A percentile compares a stretch with the other conserved stretches of the same genome.
Conservation (phyloP, 2,329 filamentous ascomycete genomes). For the Aspergillus udagawae region DNA sequence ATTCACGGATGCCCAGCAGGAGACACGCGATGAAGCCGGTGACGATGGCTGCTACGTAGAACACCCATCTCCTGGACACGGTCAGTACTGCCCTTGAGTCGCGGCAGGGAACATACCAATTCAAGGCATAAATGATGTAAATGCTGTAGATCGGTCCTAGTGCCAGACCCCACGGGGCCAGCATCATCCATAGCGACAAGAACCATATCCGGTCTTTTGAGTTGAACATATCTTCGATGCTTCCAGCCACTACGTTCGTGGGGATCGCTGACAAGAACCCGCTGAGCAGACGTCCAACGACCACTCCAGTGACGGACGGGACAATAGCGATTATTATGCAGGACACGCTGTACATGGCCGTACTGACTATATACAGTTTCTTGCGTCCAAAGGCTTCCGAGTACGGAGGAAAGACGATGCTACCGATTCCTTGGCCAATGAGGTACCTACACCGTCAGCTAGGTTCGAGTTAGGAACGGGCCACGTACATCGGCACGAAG, state of each 20-base stretch:
- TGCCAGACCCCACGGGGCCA: constrained; percentile 39
- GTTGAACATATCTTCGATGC: constrained; percentile 49
- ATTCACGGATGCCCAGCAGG: constrained; percentile 39
- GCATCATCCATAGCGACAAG: constrained; percentile 41
- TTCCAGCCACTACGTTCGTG: constrained; percentile 43
- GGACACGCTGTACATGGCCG: constrained; percentile 17
- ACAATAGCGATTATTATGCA: constrained; percentile 34
- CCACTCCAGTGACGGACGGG: constrained; percentile 29
- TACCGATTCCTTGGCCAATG: constrained; percentile 25
- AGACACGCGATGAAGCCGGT: constrained; percentile 29
- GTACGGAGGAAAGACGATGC: constrained; percentile 27
- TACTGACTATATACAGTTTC: constrained; percentile 25
- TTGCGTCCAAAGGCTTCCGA: constrained; percentile 33
- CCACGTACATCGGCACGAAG: constrained; percentile 16
- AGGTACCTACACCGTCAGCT: constrained; percentile 16
- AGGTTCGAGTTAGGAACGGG: not conserved
- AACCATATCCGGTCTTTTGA: constrained; percentile 42
- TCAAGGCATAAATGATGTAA: constrained; percentile 32
- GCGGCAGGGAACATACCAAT: constrained; percentile 31
- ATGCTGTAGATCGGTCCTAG: constrained; percentile 43
- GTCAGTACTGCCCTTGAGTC: not conserved
- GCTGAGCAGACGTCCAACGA: constrained; percentile 38
- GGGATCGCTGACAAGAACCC: constrained; percentile 47
- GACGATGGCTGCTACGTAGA: constrained; percentile 38
- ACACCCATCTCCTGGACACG: constrained; percentile 41